Evolutionary conservation across 148 eudicot species (phyloP).

Genomic region (Chenopodium formosanum): DNA sequence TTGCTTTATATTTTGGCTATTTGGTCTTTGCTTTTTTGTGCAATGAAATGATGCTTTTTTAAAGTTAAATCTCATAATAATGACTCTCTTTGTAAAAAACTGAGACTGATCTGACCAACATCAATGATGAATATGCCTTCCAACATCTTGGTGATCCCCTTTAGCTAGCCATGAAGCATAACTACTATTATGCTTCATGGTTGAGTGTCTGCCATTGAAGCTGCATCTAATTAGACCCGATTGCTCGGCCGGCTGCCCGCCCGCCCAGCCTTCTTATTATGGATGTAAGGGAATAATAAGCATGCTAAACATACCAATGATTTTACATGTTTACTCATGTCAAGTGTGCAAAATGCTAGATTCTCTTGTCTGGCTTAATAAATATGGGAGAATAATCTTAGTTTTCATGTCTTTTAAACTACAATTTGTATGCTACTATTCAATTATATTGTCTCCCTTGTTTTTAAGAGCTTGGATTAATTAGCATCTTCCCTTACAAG

Average conservation of each 20-base stretch:
- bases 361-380: conserved; percentile 19
- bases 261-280: conserved; percentile 10
- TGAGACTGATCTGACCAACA: conserved; percentile 27
- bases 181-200: conserved; percentile 22
- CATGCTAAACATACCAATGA: conserved; percentile 36
- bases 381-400: not conserved
- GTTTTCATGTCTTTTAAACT: not conserved
- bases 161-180: conserved; percentile 24
- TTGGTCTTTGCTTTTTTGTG: conserved; percentile 30
- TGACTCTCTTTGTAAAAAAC: conserved; percentile 11
- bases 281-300: conserved; percentile 8
- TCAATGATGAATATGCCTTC: conserved; percentile 20
- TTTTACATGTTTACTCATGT: conserved; percentile 23
- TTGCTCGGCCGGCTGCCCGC: too few relatives aligned
- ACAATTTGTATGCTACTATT: not conserved
- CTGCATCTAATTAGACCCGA: conserved; percentile 8
- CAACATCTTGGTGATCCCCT: conserved; percentile 18
- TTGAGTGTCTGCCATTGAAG: conserved; percentile 31
- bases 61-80: conserved; percentile 19
- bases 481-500: not conserved
- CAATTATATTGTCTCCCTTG: not conserved
- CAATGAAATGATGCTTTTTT: conserved; percentile 24
- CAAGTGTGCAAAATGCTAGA: conserved; percentile 21
- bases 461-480: not conserved
- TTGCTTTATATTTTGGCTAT: conserved; percentile 26